Conservation (phyloP, 495 filamentous ascomycete species). For the Trichodelitschia bisporula region DNA sequence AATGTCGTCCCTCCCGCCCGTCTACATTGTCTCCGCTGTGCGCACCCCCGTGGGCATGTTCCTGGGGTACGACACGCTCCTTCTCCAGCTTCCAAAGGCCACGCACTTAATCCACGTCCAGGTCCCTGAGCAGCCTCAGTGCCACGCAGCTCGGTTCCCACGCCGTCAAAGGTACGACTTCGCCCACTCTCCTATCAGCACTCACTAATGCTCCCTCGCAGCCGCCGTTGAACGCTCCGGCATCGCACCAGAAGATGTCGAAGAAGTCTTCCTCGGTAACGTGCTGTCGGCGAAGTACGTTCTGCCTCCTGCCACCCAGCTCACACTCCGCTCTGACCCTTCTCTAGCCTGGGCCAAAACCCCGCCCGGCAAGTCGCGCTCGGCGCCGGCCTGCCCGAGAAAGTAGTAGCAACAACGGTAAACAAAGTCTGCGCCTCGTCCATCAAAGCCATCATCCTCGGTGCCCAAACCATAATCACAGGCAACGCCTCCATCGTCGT, state of each 20-base stretch:
- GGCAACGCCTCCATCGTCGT: constrained; percentile 77
- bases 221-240: constrained; percentile 69
- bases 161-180: constrained; percentile 57
- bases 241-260: constrained; percentile 62
- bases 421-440: constrained; percentile 97
- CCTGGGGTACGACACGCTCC: constrained; percentile 38
- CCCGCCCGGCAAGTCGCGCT: constrained; percentile 87
- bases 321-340: not conserved
- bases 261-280: constrained; percentile 96
- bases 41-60: constrained; percentile 86
- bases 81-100: not conserved
- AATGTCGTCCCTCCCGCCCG: constrained; percentile 45
- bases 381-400: constrained; percentile 53
- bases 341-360: constrained; percentile 70
- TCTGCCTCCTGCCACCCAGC: not conserved
- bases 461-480: constrained; percentile 87
- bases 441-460: constrained; percentile 83
- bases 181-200: constrained; percentile 2
- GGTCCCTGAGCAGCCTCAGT: constrained; percentile 62
- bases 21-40: constrained; percentile 85
- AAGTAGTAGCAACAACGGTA: constrained; percentile 68
- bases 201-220: constrained; percentile 13
- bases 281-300: constrained; percentile 79
- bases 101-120: constrained; percentile 10
- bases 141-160: constrained; percentile 74